phyloP scores from a whole-genome alignment of 2,329 filamentous ascomycete genomes.

The Nothopassalora personata region DNA sequence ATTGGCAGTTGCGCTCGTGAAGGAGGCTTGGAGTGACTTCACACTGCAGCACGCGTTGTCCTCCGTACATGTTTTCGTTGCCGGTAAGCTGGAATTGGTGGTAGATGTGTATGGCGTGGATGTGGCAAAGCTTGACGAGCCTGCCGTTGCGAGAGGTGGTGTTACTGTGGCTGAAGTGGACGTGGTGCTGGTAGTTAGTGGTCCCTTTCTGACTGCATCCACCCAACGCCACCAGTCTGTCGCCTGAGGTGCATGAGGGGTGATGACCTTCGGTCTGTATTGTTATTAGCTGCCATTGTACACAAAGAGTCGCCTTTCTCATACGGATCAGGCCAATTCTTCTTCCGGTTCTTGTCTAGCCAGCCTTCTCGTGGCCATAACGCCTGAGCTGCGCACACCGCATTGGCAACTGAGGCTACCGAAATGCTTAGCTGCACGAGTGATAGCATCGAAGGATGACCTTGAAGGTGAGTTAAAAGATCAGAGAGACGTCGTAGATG shows the following conservation, averaged over 20 bases:
- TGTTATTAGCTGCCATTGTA: not conserved
- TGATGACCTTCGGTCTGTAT: not conserved
- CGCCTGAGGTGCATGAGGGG: not conserved
- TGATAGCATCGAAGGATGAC: not conserved
- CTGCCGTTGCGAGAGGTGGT: not conserved
- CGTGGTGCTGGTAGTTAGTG: not conserved
- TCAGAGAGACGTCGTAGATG: no score
- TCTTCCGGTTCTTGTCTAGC: not conserved
- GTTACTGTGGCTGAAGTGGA: not conserved
- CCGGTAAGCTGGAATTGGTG: not conserved
- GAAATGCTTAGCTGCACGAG: not conserved
- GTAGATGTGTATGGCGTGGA: not conserved
- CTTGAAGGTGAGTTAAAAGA: no score
- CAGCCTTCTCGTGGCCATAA: not conserved
- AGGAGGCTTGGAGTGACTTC: constrained; percentile 21
- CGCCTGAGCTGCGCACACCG: not conserved
- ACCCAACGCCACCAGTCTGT: not conserved
- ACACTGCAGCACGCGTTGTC: constrained; percentile 27
- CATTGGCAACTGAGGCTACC: not conserved
- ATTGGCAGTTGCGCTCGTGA: constrained; percentile 19
- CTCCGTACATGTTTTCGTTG: not conserved
- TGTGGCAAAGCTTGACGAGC: not conserved
- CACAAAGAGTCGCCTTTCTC: not conserved
- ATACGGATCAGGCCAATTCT: not conserved
- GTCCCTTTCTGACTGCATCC: not conserved